phyloP scores from a whole-genome alignment of 106 monocot species.

The Posidonia australis region DNA sequence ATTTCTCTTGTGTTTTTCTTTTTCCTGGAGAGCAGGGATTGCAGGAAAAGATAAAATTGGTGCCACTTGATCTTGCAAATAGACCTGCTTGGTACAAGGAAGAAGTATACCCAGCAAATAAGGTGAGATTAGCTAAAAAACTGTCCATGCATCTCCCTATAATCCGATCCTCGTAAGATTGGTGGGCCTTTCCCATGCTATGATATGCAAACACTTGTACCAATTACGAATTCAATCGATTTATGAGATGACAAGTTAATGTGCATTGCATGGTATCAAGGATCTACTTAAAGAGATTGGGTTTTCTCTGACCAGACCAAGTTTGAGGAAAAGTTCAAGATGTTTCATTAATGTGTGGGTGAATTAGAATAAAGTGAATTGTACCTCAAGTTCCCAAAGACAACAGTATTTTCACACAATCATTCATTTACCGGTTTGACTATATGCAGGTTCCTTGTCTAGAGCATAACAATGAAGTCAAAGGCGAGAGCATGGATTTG shows the following conservation, averaged over 20 bases:
- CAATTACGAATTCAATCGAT: neutral
- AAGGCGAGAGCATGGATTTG: conserved; percentile 29
- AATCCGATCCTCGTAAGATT: neutral
- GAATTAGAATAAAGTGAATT: too few relatives aligned
- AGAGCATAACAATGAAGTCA: conserved; percentile 36
- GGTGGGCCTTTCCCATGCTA: neutral
- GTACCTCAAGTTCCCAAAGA: too few relatives aligned
- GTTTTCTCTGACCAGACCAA: neutral
- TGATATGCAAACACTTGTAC: neutral
- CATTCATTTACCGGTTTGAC: too few relatives aligned
- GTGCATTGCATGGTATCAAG: neutral
- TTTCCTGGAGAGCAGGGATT: conserved; percentile 40
- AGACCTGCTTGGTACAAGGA: conserved; percentile 94
- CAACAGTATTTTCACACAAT: too few relatives aligned
- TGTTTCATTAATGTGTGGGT: too few relatives aligned
- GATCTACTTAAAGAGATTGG: neutral
- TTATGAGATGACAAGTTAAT: neutral
- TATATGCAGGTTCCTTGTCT: conserved; percentile 22
- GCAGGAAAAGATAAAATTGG: conserved; percentile 77
- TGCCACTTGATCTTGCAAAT: conserved; percentile 58
- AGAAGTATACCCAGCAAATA: conserved; percentile 67
- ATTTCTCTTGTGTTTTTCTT: neutral
- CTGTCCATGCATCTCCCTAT: too few relatives aligned
- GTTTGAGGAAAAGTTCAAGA: neutral
- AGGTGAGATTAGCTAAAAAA: conserved; percentile 40